Conservation (phyloP, 352 stramenopile genomes). For the Elongisporangium anandrum region DNA sequence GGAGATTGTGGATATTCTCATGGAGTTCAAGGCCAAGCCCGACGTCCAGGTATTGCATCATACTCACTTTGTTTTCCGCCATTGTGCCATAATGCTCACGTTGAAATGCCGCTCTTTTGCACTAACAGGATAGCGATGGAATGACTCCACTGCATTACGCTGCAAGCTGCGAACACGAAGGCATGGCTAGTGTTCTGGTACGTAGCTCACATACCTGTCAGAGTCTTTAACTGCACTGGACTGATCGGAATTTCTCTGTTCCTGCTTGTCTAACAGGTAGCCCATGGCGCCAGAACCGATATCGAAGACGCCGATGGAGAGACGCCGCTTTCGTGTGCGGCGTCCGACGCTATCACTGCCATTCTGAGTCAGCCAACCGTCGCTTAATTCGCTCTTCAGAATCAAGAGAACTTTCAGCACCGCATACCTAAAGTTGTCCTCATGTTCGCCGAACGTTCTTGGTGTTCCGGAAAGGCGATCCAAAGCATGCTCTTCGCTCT, state of each 20-base stretch:
- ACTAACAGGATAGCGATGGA: constrained; percentile 56
- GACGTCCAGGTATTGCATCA: constrained; percentile 41
- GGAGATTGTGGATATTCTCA: constrained; percentile 43
- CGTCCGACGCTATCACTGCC: constrained; percentile 29
- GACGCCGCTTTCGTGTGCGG: constrained; percentile 42
- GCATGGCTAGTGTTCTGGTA: constrained; percentile 61
- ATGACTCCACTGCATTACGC: constrained; percentile 82
- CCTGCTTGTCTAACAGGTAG: constrained; percentile 33
- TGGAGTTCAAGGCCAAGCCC: constrained; percentile 44
- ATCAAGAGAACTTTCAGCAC: neutral
- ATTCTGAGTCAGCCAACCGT: constrained; percentile 23
- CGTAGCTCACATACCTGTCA: constrained; percentile 2
- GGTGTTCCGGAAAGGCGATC: neutral
- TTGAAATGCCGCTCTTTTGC: constrained; percentile 4
- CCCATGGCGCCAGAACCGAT: constrained; percentile 50
- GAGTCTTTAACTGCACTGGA: neutral
- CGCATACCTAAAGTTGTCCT: neutral
- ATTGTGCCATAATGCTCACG: constrained; percentile 3
- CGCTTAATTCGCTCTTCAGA: neutral
- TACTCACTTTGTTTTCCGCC: neutral
- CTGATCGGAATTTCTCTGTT: constrained; percentile 1
- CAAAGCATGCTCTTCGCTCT: neutral
- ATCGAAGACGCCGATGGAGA: constrained; percentile 68
- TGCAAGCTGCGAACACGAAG: constrained; percentile 64
- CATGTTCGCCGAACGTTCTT: neutral